Evolutionary conservation across 805 yeast genomes (phyloP).

Genomic region (Helenozyma baotianmanensis): DNA sequence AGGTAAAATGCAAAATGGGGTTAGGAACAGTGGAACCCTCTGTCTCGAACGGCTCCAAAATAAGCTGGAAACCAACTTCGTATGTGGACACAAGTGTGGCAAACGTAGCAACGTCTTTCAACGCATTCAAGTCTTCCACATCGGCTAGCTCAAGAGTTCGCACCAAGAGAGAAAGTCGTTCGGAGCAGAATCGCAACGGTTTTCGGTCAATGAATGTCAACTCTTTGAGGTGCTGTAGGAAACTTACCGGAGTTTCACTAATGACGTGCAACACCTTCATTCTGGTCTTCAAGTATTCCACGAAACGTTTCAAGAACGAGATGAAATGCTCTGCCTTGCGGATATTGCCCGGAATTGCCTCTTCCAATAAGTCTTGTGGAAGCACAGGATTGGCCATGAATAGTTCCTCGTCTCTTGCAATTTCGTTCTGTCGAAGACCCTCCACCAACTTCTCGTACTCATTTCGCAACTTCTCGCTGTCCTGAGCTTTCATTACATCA

Average conservation of each 20-base stretch:
- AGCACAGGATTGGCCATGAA: conserved; percentile 86
- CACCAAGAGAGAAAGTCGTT: conserved; percentile 80
- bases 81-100: conserved; percentile 95
- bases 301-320: conserved; percentile 85
- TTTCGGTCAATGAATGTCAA: conserved; percentile 88
- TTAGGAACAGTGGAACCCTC: conserved; percentile 94
- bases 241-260: conserved; percentile 95
- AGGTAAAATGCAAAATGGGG: conserved; percentile 88
- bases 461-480: conserved; percentile 76
- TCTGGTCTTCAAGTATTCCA: conserved; percentile 91
- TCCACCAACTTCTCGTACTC: conserved; percentile 90
- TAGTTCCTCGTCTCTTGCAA: conserved; percentile 53
- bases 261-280: conserved; percentile 97
- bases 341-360: conserved; percentile 96
- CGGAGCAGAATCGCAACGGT: conserved; percentile 89
- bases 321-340: conserved; percentile 96
- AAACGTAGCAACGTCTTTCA: conserved; percentile 94
- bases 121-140: conserved; percentile 86
- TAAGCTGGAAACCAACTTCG: conserved; percentile 86
- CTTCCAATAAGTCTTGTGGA: conserved; percentile 79
- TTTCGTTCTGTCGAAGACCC: conserved; percentile 81
- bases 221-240: conserved; percentile 87
- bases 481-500: conserved; percentile 78
- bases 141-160: conserved; percentile 83
- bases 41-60: conserved; percentile 92